phyloP scores from a whole-genome alignment of 1,139 yeast genomes.

The Debaryomyces fabryi region DNA sequence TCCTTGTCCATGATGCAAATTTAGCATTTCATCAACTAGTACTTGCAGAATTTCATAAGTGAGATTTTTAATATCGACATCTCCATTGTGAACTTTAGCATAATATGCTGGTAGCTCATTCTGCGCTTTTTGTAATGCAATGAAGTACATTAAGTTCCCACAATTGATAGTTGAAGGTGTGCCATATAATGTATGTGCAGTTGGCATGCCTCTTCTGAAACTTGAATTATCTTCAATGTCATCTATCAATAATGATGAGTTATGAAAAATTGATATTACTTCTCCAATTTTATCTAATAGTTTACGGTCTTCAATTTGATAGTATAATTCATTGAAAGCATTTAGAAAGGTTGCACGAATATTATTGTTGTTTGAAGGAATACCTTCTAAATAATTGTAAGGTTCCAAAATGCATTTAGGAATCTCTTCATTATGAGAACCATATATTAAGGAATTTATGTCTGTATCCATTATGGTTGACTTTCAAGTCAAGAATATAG shows the following conservation, averaged over 20 bases:
- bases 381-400: constrained; percentile 29
- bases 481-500: background rate
- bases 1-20: constrained; percentile 88
- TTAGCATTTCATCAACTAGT: constrained; percentile 70
- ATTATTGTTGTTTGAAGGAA: constrained; percentile 39
- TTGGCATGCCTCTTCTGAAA: constrained; percentile 72
- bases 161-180: constrained; percentile 78
- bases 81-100: background rate
- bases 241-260: constrained; percentile 54
- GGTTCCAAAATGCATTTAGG: constrained; percentile 25
- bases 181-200: constrained; percentile 79
- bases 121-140: constrained; percentile 58
- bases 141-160: constrained; percentile 80
- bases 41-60: constrained; percentile 25
- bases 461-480: background rate
- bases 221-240: constrained; percentile 83
- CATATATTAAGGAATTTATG: background rate
- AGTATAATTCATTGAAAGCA: constrained; percentile 37
- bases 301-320: constrained; percentile 22
- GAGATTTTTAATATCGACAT: constrained; percentile 8
- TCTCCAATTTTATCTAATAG: constrained; percentile 25
- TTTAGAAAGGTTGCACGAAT: constrained; percentile 31
- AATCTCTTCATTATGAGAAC: background rate
- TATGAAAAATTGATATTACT: constrained; percentile 32
- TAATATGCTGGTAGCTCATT: constrained; percentile 20